Base-by-base conservation (phyloP, 1,284 basidiomycete genomes). In the Singerocomus rubriflavus region DNA sequence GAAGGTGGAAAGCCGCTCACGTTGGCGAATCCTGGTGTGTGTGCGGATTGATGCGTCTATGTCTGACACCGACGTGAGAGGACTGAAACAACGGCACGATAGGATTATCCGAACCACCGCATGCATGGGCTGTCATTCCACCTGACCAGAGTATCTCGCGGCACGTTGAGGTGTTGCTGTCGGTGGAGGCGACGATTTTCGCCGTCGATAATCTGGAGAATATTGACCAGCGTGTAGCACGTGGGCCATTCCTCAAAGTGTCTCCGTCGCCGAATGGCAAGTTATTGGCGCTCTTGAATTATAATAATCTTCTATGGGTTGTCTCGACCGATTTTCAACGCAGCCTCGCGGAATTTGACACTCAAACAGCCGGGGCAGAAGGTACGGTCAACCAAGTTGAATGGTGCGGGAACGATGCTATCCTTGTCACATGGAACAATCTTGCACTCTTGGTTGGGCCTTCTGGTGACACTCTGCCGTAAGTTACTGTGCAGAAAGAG, bases 361-460 rank as follows among this genome's bases (percentile, higher is more conserved):
- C 85, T 1, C 73, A 63, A 5, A 72, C 69, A 25, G 75, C 80
- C 10, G 78, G 75, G 8, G 79, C 75, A 0, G 75, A 81, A 16
- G 85, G 82, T 3, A 64, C 74, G 8, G 76, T 88, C 6, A 70
- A 78, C 29, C 84, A 87, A 58, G 84, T 95, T 0, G 88, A 90
- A 63, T 99, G 97, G 97, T 98, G 95, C 64, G 95, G 95, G 6
- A 94, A 94, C 65, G 94, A 99, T 68, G 93, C 93, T 0, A 88
- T 99, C 26, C 79, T 93, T 3, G 78, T 98, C 14, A 87, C 85
- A 3, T 98, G 92, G 88, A 81, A 82, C 34, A 76, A 80, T n/a
- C 73, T 86, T 40, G 88, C 88, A 0, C 73, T 95, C 13, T 78
- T 99, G 42, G 88, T 98, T 9, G 95, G 96, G 3, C 96, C 96